phyloP scores from a whole-genome alignment of 768 basidiomycete species.

The Psilocybe sp. region DNA sequence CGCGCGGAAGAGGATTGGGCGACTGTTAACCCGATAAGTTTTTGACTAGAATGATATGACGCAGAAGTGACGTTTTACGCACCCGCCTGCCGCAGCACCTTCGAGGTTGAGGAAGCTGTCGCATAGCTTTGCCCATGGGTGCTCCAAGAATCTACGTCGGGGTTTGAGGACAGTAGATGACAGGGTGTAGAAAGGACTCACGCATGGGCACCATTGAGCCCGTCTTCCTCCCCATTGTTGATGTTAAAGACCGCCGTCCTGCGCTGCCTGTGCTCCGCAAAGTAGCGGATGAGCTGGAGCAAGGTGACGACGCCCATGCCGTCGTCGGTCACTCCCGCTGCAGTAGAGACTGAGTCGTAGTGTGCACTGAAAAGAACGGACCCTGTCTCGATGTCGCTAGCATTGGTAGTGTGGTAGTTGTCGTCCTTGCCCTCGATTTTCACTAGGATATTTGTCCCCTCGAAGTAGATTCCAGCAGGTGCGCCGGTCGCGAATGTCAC shows the following conservation, averaged over 20 bases:
- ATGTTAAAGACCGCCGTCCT: conserved; percentile 78
- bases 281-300: conserved; percentile 60
- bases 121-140: conserved; percentile 69
- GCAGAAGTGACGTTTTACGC: conserved; percentile 12
- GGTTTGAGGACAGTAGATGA: neutral
- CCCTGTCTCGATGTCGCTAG: conserved; percentile 25
- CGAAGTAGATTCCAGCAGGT: conserved; percentile 46
- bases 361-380: conserved; percentile 78
- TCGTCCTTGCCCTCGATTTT: conserved; percentile 45
- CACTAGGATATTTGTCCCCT: conserved; percentile 66
- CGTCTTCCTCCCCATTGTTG: conserved; percentile 85
- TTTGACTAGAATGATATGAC: neutral
- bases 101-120: conserved; percentile 79
- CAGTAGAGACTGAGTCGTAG: conserved; percentile 77
- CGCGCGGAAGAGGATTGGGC: conserved; percentile 73
- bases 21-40: conserved; percentile 37
- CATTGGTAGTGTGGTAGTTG: no score
- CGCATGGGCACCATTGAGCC: conserved; percentile 69
- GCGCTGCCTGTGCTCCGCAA: conserved; percentile 44
- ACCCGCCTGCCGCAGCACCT: conserved; percentile 80
- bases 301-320: conserved; percentile 71
- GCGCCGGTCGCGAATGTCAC: conserved; percentile 35
- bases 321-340: conserved; percentile 74
- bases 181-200: conserved; percentile 21
- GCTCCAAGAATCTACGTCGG: conserved; percentile 56